Conservation (phyloP, 192 early-diverging fungal species). For the Coemansia sp. region DNA sequence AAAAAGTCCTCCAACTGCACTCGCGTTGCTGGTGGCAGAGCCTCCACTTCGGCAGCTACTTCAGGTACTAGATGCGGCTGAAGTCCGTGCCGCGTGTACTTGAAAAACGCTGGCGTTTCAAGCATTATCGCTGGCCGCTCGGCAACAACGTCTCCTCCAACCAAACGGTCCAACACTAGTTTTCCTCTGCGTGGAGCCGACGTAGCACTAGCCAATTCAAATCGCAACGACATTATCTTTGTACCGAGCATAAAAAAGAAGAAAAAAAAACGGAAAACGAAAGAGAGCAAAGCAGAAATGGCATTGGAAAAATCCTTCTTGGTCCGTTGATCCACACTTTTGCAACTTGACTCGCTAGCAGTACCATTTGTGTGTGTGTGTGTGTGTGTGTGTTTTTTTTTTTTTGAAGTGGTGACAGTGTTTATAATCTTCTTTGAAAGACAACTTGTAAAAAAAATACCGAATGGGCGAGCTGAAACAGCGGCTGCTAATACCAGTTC, state of each 20-base stretch:
- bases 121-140: constrained; percentile 11
- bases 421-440: background rate
- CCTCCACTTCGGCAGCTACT: constrained; percentile 36
- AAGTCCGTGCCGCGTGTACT: constrained; percentile 51
- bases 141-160: background rate
- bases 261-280: background rate
- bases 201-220: constrained; percentile 27
- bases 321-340: too few species aligned
- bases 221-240: constrained; percentile 38
- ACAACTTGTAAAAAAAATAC: background rate
- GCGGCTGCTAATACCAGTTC: background rate
- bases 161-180: constrained; percentile 24
- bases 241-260: background rate
- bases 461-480: background rate
- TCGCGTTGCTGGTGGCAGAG: constrained; percentile 39
- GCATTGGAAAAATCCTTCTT: background rate
- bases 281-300: background rate
- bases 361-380: too few species aligned
- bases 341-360: too few species aligned
- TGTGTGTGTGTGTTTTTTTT: too few species aligned
- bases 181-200: constrained; percentile 31
- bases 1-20: constrained; percentile 55
- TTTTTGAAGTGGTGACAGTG: background rate
- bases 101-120: constrained; percentile 48
- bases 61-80: constrained; percentile 56